Percentiles rank a stretch among this genome's conserved stretches.
These are phyloP conservation scores for Nannochloris sp. DNA, from an alignment of 139 green algal species.

Conservation along the genomic window DNA sequence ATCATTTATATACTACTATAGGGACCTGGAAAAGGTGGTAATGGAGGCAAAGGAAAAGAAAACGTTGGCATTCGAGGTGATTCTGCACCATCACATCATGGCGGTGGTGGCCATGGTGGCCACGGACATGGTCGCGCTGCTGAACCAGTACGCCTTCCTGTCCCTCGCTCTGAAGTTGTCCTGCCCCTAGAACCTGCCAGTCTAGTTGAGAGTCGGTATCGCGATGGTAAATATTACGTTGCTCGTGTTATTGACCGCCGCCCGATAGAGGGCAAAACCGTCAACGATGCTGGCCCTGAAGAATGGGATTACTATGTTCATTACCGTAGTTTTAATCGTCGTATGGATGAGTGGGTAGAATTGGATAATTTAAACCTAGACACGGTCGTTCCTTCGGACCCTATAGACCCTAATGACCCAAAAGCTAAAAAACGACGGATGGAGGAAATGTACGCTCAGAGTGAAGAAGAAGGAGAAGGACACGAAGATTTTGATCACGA, in stretches of 20 bases:
- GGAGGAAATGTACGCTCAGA: constrained; percentile 66
- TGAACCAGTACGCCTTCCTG: background rate
- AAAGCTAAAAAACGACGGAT: constrained; percentile 35
- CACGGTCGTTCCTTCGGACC: constrained; percentile 40
- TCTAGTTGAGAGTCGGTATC: constrained; percentile 66
- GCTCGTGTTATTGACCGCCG: constrained; percentile 85
- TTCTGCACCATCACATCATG: too few relatives aligned
- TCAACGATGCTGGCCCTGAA: background rate
- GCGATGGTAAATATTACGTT: constrained; percentile 68
- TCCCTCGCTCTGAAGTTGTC: constrained; percentile 38
- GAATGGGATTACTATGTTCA: constrained; percentile 97
- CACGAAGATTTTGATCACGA: constrained; percentile 90
- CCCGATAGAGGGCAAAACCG: background rate
- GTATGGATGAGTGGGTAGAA: constrained; percentile 94
- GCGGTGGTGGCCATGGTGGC: too few relatives aligned
- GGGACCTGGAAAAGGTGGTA: background rate
- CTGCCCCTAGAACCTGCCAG: constrained; percentile 81
- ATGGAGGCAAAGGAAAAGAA: background rate
- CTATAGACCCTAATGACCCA: constrained; percentile 23
- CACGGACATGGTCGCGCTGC: too few relatives aligned
- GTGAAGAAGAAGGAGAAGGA: constrained; percentile 55
- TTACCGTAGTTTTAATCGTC: constrained; percentile 87
- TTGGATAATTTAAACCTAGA: constrained; percentile 73
- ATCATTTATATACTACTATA: background rate
- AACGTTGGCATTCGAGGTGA: background rate